Evolutionary conservation across 345 rosid genomes (phyloP).

Genomic region (Aquilaria malaccensis): DNA sequence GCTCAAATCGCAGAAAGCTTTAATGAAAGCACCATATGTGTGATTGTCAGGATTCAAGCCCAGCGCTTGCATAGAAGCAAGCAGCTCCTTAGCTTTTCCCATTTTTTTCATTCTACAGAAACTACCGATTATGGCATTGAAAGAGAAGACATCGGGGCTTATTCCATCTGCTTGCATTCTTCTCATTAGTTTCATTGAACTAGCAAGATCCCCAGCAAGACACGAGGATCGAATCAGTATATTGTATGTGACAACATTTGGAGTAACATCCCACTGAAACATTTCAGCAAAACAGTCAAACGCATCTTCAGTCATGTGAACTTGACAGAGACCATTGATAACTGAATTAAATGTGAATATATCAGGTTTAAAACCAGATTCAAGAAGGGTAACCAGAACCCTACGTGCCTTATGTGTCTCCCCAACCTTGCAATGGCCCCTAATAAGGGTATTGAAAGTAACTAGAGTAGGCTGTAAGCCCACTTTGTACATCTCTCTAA

Average conservation of each 20-base stretch:
- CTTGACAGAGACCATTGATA: slow-evolving; percentile 74
- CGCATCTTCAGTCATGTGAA: slow-evolving; percentile 55
- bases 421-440: slow-evolving; percentile 46
- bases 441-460: slow-evolving; percentile 75
- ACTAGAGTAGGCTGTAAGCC: slow-evolving; percentile 63
- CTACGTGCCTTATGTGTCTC: slow-evolving; percentile 35
- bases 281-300: slow-evolving; percentile 77
- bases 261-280: slow-evolving; percentile 74
- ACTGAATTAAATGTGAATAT: slow-evolving; percentile 68
- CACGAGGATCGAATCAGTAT: slow-evolving; percentile 55
- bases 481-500: slow-evolving; percentile 43
- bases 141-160: slow-evolving; percentile 51
- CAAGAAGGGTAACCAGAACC: slow-evolving; percentile 43
- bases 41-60: slow-evolving; percentile 63
- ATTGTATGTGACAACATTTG: slow-evolving; percentile 64
- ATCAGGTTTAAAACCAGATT: slow-evolving; percentile 61
- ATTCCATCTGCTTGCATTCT: slow-evolving; percentile 59
- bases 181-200: slow-evolving; percentile 44
- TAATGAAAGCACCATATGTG: slow-evolving; percentile 50
- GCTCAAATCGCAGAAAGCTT: slow-evolving; percentile 45
- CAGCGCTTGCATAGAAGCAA: slow-evolving; percentile 36
- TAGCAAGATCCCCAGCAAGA: slow-evolving; percentile 40
- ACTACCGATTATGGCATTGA: slow-evolving; percentile 58
- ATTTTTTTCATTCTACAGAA: slow-evolving; percentile 49
- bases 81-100: slow-evolving; percentile 51